Conservation (phyloP, 2,329 filamentous ascomycete genomes). For the Paecilomyces sp. region DNA sequence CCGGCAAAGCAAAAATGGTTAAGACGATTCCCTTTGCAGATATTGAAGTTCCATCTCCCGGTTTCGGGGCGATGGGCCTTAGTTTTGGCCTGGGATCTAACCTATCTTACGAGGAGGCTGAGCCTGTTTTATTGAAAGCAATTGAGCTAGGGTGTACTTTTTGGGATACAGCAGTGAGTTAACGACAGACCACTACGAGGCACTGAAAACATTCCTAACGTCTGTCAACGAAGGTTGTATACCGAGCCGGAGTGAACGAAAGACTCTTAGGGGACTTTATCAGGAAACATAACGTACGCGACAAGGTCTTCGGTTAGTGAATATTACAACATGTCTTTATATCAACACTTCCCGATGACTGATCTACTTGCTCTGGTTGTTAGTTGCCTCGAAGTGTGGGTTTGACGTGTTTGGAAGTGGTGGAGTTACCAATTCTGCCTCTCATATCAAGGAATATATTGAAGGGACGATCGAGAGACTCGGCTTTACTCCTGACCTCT, state of each 20-base stretch:
- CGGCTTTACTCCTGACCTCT: constrained; percentile 41
- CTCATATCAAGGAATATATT: constrained; percentile 43
- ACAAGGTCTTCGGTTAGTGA: constrained; percentile 41
- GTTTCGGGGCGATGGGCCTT: constrained; percentile 25
- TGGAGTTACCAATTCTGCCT: constrained; percentile 37
- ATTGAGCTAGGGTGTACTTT: constrained; percentile 42
- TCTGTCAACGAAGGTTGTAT: constrained; percentile 32
- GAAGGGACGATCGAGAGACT: constrained; percentile 44
- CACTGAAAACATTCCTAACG: background rate
- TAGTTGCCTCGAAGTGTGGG: constrained; percentile 46
- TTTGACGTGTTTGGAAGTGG: constrained; percentile 30
- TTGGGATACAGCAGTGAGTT: constrained; percentile 40
- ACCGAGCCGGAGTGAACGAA: constrained; percentile 42
- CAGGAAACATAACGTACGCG: constrained; percentile 43
- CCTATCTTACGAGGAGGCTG: constrained; percentile 38
- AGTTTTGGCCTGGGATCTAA: constrained; percentile 38
- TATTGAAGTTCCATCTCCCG: no score
- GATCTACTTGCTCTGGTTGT: no score
- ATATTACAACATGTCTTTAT: no score
- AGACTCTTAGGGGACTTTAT: constrained; percentile 46
- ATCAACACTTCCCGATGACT: no score
- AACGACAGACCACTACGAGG: background rate
- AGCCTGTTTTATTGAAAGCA: constrained; percentile 44
- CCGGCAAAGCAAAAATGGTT: no score
- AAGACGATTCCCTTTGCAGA: no score